Conservation (phyloP, 176 grass and related monocot genomes). For the Rhynchospora pubera region DNA sequence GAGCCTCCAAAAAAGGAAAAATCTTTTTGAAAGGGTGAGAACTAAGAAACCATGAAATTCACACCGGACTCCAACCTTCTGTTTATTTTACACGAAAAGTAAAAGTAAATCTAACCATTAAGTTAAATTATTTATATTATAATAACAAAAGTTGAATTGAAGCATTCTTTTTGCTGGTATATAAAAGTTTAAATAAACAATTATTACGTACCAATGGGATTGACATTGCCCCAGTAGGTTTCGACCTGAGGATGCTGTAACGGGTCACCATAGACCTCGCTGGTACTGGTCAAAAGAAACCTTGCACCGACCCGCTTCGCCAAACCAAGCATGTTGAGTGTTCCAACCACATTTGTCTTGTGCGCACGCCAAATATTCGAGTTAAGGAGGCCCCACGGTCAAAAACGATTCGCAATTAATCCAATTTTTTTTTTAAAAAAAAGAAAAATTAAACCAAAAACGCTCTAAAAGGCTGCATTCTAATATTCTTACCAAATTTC, state of each 20-base stretch:
- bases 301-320: constrained; percentile 76
- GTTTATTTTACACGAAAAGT: constrained; percentile 1
- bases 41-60: not conserved
- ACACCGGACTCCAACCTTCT: not conserved
- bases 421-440: not conserved
- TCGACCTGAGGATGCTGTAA: constrained; percentile 88
- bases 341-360: constrained; percentile 95
- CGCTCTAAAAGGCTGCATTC: not conserved
- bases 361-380: constrained; percentile 10
- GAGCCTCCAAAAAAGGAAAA: not conserved
- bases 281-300: constrained; percentile 88
- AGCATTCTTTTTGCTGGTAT: not conserved
- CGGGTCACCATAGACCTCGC: constrained; percentile 89
- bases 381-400: not conserved
- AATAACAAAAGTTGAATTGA: not conserved
- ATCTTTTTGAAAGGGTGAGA: not conserved
- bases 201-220: constrained; percentile 60
- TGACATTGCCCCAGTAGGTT: constrained; percentile 93
- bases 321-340: constrained; percentile 94
- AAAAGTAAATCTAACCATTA: not conserved
- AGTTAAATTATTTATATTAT: no score
- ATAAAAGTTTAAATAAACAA: not conserved
- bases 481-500: not conserved
- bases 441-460: not conserved
- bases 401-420: not conserved